Evolutionary conservation across 345 rosid genomes (phyloP), one percentile per base, ranked within the genome.

Genomic region (Garcia nutans): DNA sequence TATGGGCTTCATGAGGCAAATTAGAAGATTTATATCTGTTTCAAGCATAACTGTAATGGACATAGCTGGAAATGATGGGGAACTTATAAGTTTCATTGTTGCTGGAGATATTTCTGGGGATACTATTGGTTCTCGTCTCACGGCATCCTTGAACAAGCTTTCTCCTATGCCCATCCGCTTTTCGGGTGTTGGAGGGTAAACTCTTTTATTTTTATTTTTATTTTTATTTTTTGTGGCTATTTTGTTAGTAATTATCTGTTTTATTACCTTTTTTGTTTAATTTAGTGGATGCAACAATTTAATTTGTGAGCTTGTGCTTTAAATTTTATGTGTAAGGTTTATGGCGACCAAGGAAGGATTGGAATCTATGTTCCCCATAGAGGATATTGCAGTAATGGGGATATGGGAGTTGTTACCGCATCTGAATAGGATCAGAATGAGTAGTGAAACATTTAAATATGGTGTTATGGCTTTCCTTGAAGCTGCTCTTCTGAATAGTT

Each of bases 31-130:
- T 15, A n/a, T 41, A 42, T 86, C 92, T n/a, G 71, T 79, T 65
- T 78, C 83, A 62, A 81, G 88, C 77, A 81, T 71, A 70, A 24
- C 86, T 6, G 77, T 89, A 41, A 55, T 82, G 10, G 92, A 88
- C 2, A 77, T n/a, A 58, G 97, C 91, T 20, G 77, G 75, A 56
- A 78, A 72, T 50, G 94, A 90, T 66, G 96, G 92, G 19, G 98
- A 96, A 84, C 87, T 96, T 9, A 92, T 93, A 54, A 87, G 89
- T 54, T 95, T 93, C 82, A 63, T 93, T 59, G 90, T 91, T 65
- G 86, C 98, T 19, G 99, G 98, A 12, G 99, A 96, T 82, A 96
- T 92, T 74, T 93, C 98, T 42, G 99, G 98, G 33, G 98, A 96
- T 75, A 77, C 89, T 71, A 89, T 96, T 33, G 97, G 81, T 52